Percentiles rank a stretch among this genome's conserved stretches.
phyloP scores from a whole-genome alignment of 768 basidiomycete species.

The Naganishia vishniacii region DNA sequence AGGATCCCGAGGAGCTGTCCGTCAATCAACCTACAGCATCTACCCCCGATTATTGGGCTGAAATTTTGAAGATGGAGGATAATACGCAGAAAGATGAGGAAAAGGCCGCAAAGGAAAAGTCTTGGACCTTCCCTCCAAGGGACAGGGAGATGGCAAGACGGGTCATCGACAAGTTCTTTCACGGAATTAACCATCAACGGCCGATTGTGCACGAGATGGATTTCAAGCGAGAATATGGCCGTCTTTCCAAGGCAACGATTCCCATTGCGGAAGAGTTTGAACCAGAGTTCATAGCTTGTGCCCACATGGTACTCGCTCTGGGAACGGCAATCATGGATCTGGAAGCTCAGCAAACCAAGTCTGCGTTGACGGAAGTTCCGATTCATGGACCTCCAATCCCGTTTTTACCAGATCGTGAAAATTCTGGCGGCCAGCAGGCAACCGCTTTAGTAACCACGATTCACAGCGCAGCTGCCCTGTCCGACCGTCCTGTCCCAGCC shows the following conservation, averaged over 20 bases:
- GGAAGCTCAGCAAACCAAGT: conserved; percentile 4
- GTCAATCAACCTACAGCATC: not conserved
- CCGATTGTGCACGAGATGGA: not conserved
- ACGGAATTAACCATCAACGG: not conserved
- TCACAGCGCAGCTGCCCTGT: not conserved
- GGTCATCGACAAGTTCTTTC: conserved; percentile 7
- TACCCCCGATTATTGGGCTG: conserved; percentile 1
- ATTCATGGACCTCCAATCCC: not conserved
- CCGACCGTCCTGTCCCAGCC: conserved; percentile 3
- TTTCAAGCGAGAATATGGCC: conserved; percentile 6
- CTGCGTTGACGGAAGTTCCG: not conserved
- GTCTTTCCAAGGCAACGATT: not conserved
- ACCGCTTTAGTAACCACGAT: not conserved
- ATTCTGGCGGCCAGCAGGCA: not conserved
- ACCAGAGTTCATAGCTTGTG: conserved; percentile 6
- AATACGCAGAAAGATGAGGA: not conserved
- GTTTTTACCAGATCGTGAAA: not conserved
- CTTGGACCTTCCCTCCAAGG: not conserved
- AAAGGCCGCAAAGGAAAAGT: not conserved
- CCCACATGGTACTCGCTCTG: conserved; percentile 8
- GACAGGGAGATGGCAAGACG: conserved; percentile 11
- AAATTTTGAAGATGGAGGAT: conserved; percentile 7
- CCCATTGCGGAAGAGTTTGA: not conserved
- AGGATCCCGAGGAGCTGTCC: no score
- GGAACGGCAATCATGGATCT: conserved; percentile 3